Conservation (phyloP, 495 filamentous ascomycete genomes). For the Podospora conica region DNA sequence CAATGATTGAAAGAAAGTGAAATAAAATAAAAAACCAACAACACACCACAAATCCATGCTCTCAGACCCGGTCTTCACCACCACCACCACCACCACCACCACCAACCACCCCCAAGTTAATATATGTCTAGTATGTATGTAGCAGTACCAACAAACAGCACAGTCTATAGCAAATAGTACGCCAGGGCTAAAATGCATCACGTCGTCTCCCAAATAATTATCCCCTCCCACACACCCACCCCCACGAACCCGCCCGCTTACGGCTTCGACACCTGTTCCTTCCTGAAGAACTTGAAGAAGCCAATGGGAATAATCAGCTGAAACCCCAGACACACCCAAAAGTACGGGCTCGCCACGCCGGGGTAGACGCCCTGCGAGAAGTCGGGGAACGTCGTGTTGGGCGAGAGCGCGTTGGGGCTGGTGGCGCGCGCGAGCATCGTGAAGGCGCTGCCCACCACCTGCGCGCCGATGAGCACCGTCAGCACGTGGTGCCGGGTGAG, state of each 20-base stretch:
- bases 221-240: not conserved
- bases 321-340: constrained; percentile 58
- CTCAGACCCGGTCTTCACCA: too few species aligned
- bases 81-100: not conserved
- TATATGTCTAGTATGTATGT: not conserved
- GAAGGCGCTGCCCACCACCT: constrained; percentile 49
- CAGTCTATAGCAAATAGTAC: constrained; percentile 4
- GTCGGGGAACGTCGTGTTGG: constrained; percentile 59
- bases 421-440: constrained; percentile 54
- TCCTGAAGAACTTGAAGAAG: constrained; percentile 64
- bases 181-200: constrained; percentile 10
- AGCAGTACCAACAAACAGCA: not conserved
- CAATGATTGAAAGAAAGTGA: too few species aligned
- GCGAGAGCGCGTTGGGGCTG: constrained; percentile 53
- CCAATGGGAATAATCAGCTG: constrained; percentile 61
- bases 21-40: too few species aligned
- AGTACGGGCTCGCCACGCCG: constrained; percentile 52
- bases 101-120: too few species aligned
- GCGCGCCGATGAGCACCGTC: constrained; percentile 49
- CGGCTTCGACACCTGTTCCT: constrained; percentile 66
- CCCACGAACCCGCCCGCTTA: constrained; percentile 16
- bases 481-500: constrained; percentile 54
- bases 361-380: constrained; percentile 40
- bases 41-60: too few species aligned
- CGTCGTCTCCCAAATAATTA: constrained; percentile 4